Evolutionary conservation across 306 rosid species (phyloP).

Genomic region (Cicer chorassanicum): DNA sequence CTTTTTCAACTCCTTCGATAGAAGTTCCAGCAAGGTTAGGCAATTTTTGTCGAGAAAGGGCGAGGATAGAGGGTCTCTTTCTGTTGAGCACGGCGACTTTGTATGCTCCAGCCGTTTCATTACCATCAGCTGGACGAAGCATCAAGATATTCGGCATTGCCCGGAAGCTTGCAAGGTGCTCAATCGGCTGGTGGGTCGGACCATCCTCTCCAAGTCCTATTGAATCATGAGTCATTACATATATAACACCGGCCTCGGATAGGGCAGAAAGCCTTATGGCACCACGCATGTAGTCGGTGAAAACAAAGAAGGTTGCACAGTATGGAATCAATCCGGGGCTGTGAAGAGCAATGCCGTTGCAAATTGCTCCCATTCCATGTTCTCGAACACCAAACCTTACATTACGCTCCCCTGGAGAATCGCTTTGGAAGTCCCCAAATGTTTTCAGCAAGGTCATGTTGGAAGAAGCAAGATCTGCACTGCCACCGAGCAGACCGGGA

Average conservation of each 20-base stretch:
- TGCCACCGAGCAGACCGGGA: conserved; percentile 98
- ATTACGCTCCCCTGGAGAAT: conserved; percentile 89
- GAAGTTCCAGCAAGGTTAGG: conserved; percentile 84
- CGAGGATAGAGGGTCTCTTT: conserved; percentile 93
- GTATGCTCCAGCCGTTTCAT: conserved; percentile 98
- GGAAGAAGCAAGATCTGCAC: conserved; percentile 99
- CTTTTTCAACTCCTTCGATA: conserved; percentile 87
- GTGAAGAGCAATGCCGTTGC: conserved; percentile 94
- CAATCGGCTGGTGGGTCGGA: conserved; percentile 98
- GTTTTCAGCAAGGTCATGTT: conserved; percentile 94
- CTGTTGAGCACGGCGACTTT: conserved; percentile 76
- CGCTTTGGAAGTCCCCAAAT: conserved; percentile 87
- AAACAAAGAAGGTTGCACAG: conserved; percentile 98
- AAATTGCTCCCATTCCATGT: conserved; percentile 96
- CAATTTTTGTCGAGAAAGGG: conserved; percentile 93
- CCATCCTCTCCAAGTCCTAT: conserved; percentile 99
- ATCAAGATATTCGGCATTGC: conserved; percentile 97
- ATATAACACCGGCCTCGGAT: conserved; percentile 73
- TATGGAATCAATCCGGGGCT: conserved; percentile 93
- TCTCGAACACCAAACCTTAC: conserved; percentile 96
- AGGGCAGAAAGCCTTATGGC: conserved; percentile 95
- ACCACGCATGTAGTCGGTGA: conserved; percentile 98
- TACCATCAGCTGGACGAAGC: conserved; percentile 99
- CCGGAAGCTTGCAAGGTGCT: conserved; percentile 96
- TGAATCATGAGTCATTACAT: conserved; percentile 97